Percentiles rank a stretch among this genome's conserved stretches.
phyloP scores from a whole-genome alignment of 2,329 filamentous ascomycete genomes.

The Nigrospora osmanthi region DNA sequence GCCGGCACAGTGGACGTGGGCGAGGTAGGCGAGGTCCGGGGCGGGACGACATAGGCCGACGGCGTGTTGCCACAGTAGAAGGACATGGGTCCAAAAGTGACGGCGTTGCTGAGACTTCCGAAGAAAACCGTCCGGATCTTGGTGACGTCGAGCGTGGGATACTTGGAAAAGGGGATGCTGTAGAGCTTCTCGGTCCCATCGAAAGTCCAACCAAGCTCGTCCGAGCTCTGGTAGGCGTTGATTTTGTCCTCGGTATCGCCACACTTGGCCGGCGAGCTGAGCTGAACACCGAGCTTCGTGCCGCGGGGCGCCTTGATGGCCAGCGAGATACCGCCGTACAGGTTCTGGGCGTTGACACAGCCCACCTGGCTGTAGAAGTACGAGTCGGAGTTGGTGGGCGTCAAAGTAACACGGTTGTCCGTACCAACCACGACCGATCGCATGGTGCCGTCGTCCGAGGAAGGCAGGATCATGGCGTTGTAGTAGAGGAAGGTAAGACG shows the following conservation, averaged over 20 bases:
- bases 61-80: conserved; percentile 48
- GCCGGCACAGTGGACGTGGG: conserved; percentile 40
- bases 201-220: conserved; percentile 50
- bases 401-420: conserved; percentile 43
- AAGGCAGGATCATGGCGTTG: conserved; percentile 47
- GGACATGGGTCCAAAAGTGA: conserved; percentile 48
- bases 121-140: conserved; percentile 47
- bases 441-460: conserved; percentile 51
- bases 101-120: conserved; percentile 31
- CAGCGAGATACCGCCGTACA: conserved; percentile 47
- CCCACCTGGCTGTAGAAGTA: conserved; percentile 53
- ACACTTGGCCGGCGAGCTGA: conserved; percentile 39
- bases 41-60: conserved; percentile 38
- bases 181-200: conserved; percentile 54
- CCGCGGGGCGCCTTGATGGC: conserved; percentile 45
- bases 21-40: conserved; percentile 27
- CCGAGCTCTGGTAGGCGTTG: conserved; percentile 30
- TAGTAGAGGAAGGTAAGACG: conserved; percentile 53
- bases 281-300: conserved; percentile 41
- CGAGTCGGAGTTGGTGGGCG: conserved; percentile 36
- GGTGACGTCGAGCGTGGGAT: conserved; percentile 36
- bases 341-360: conserved; percentile 40
- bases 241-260: conserved; percentile 25
- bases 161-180: conserved; percentile 47
- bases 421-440: conserved; percentile 43